Percentiles rank a stretch among this genome's conserved stretches.
These are phyloP conservation scores for Leccinum olivaceopallidum DNA, from an alignment of 768 basidiomycete genomes.

Conservation along the genomic window DNA sequence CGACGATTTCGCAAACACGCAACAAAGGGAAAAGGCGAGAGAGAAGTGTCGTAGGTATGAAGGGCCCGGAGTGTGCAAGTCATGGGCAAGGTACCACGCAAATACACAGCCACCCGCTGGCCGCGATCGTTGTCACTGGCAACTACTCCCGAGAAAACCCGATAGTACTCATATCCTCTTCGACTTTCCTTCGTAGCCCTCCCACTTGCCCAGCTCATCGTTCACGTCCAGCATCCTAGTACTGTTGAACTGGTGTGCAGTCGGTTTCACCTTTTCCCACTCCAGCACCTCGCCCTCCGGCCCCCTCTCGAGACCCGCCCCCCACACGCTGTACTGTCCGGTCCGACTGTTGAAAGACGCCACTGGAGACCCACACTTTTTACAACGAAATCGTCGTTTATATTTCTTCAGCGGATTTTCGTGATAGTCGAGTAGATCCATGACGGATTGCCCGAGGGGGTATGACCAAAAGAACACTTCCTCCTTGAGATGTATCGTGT, in stretches of 20 bases:
- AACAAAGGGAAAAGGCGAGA: not conserved
- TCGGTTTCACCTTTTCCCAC: slow-evolving; percentile 60
- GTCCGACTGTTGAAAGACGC: slow-evolving; percentile 52
- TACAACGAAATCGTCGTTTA: slow-evolving; percentile 67
- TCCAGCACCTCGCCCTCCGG: slow-evolving; percentile 47
- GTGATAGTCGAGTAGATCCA: slow-evolving; percentile 46
- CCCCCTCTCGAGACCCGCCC: slow-evolving; percentile 54
- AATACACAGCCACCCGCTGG: slow-evolving; percentile 20
- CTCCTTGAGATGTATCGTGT: slow-evolving; percentile 56
- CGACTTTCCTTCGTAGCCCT: slow-evolving; percentile 59
- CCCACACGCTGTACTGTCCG: slow-evolving; percentile 58
- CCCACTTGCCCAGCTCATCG: slow-evolving; percentile 63
- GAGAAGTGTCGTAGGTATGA: not conserved
- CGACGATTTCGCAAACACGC: not conserved
- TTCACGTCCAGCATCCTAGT: slow-evolving; percentile 58
- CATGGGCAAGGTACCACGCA: not conserved
- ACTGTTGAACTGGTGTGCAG: slow-evolving; percentile 62
- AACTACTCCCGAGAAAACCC: slow-evolving; percentile 13
- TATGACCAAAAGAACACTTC: slow-evolving; percentile 53
- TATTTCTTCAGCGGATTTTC: slow-evolving; percentile 49
- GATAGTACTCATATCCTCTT: not conserved
- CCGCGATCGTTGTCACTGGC: slow-evolving; percentile 4
- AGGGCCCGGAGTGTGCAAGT: not conserved
- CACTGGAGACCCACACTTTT: slow-evolving; percentile 54
- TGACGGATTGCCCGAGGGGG: slow-evolving; percentile 28